A percentile compares a stretch with the other conserved stretches of the same genome.
phyloP scores from a whole-genome alignment of 2,329 filamentous ascomycete species.

The Ilyonectria destructans region DNA sequence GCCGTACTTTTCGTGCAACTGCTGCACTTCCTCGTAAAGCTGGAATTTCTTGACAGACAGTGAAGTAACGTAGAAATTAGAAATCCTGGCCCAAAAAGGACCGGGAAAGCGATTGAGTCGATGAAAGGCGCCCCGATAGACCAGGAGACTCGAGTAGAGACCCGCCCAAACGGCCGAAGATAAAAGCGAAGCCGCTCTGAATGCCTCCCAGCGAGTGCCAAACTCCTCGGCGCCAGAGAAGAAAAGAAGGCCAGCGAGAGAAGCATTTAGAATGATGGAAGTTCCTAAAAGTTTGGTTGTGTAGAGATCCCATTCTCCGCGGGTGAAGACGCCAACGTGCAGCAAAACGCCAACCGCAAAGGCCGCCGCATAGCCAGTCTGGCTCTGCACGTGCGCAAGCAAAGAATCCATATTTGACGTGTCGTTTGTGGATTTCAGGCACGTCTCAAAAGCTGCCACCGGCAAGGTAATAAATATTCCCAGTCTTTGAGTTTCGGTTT shows the following conservation, averaged over 20 bases:
- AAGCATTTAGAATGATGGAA: not conserved
- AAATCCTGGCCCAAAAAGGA: constrained; percentile 25
- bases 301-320: constrained; percentile 34
- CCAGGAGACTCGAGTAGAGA: constrained; percentile 23
- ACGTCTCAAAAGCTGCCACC: not conserved
- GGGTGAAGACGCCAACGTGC: constrained; percentile 17
- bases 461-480: not conserved
- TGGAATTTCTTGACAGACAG: constrained; percentile 12
- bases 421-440: not conserved
- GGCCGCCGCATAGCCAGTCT: not conserved
- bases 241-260: not conserved
- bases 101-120: constrained; percentile 31
- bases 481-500: not conserved
- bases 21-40: constrained; percentile 30
- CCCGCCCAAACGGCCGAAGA: not conserved
- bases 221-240: not conserved
- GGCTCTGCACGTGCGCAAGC: not conserved
- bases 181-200: not conserved
- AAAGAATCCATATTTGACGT: not conserved
- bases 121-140: constrained; percentile 33
- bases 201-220: not conserved
- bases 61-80: constrained; percentile 30
- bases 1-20: constrained; percentile 29
- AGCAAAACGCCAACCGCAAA: constrained; percentile 19
- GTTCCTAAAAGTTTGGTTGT: constrained; percentile 20